Base-by-base conservation (phyloP, 2,329 filamentous ascomycete genomes). In the Aspergillus bombycis region DNA sequence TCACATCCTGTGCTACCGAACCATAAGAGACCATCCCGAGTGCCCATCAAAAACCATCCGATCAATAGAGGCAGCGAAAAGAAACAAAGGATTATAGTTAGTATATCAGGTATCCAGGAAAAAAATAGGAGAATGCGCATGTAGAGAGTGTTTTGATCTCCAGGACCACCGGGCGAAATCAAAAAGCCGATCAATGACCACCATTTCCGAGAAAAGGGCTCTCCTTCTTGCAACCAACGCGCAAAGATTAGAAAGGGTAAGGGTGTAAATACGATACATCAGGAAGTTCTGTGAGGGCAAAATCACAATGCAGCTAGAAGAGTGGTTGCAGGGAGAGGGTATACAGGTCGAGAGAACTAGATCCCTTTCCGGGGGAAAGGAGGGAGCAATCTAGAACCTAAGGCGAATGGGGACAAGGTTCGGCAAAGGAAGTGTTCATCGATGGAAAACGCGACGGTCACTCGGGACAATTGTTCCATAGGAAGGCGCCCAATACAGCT, bases 221-320 rank as follows among this genome's bases (percentile, higher is more conserved):
- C 65, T 61, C 62, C 62, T 66, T 58, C 53, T 43, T 50, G 59
- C 65, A 64, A 58, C 58, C 63, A 69, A 68, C 57, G 52, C 53
- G 58, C 41, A 57, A 46, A 58, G 61, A 67, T 71, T 67, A 65
- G 61, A 70, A 69, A 68, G 45, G 43, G 50, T 60, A 64, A 67
- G 59, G 57, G 43, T 50, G 60, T 65, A 62, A 64, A 67, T 66
- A 70, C 65, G 65, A 62, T 72, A 71, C 67, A 70, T 68, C 65
- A 67, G 64, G 60, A 67, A 67, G 63, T 56, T 64, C 61, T 58
- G 61, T 55, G 57, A 60, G 52, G 41, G 62, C 48, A 56, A 43
- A 62, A 60, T 57, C 57, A 58, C 38, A 46, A 59, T 46, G 26
- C 16, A 58, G 57, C 43, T 60, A n/a, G 53, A 38, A 41, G 54